phyloP scores from a whole-genome alignment of 768 basidiomycete species.

The Phanerochaete carnosa region DNA sequence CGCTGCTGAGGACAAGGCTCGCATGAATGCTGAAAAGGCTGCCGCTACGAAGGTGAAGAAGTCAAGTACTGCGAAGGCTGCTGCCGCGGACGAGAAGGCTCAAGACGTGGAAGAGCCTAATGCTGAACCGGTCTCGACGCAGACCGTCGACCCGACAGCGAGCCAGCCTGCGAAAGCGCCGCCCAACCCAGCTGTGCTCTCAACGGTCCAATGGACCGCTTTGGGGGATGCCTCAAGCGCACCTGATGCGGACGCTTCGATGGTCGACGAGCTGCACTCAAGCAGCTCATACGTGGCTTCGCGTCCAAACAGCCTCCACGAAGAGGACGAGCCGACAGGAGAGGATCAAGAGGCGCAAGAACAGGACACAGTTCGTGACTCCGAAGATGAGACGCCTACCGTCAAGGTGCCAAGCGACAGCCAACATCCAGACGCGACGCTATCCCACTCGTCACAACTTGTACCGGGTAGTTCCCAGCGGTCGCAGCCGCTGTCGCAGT shows the following conservation, averaged over 20 bases:
- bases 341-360: background rate
- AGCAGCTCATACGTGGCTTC: conserved; percentile 26
- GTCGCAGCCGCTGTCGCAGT: conserved; percentile 36
- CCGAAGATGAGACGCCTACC: conserved; percentile 5
- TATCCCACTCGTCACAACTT: background rate
- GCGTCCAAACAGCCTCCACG: background rate
- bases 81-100: conserved; percentile 1
- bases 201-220: conserved; percentile 27
- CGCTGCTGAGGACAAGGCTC: conserved; percentile 16
- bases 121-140: background rate
- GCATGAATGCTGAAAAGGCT: conserved; percentile 17
- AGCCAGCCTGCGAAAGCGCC: background rate
- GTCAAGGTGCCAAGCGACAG: conserved; percentile 37
- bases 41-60: conserved; percentile 14
- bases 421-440: conserved; percentile 28
- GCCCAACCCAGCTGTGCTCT: background rate
- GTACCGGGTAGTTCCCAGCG: background rate
- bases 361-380: background rate
- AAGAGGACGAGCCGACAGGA: background rate
- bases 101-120: conserved; percentile 1
- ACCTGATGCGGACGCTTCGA: conserved; percentile 20
- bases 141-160: background rate
- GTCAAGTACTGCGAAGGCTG: background rate
- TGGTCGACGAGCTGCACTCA: conserved; percentile 33
- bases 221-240: conserved; percentile 21